phyloP scores from a whole-genome alignment of 495 filamentous ascomycete genomes.

The Corynascus novoguineensis region DNA sequence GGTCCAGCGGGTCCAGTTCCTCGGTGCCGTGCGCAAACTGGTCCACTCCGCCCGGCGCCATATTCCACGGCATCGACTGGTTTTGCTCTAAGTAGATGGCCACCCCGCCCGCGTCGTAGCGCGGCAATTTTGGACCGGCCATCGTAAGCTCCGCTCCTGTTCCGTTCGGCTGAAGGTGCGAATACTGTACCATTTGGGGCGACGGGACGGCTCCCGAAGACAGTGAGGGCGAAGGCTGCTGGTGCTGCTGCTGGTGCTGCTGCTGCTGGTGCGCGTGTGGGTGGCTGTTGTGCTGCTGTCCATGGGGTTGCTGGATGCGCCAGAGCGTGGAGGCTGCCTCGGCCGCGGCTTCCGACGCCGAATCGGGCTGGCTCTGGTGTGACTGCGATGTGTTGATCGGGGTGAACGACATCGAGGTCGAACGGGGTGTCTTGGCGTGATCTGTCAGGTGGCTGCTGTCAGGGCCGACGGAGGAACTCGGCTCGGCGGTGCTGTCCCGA shows the following conservation, averaged over 20 bases:
- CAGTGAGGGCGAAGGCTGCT: neutral
- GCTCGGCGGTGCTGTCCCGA: slow-evolving; percentile 30
- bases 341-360: slow-evolving; percentile 4
- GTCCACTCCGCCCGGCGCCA: slow-evolving; percentile 35
- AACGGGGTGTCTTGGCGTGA: slow-evolving; percentile 24
- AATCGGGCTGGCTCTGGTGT: slow-evolving; percentile 17
- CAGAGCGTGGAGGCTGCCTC: slow-evolving; percentile 13
- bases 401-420: slow-evolving; percentile 41
- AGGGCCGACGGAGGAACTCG: slow-evolving; percentile 21
- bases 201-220: neutral
- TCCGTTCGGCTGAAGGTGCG: neutral
- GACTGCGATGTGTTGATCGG: slow-evolving; percentile 43
- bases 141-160: neutral
- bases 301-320: slow-evolving; percentile 8
- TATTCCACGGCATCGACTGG: slow-evolving; percentile 31
- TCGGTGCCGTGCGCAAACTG: slow-evolving; percentile 39
- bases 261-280: slow-evolving; percentile 1
- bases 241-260: neutral
- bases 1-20: slow-evolving; percentile 15
- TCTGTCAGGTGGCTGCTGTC: slow-evolving; percentile 22
- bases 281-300: neutral
- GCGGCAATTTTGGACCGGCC: slow-evolving; percentile 15
- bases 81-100: slow-evolving; percentile 28
- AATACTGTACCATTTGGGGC: slow-evolving; percentile 2
- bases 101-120: slow-evolving; percentile 24